Conservation (phyloP, 2,329 filamentous ascomycete genomes). For the Cryphonectria parasitica region DNA sequence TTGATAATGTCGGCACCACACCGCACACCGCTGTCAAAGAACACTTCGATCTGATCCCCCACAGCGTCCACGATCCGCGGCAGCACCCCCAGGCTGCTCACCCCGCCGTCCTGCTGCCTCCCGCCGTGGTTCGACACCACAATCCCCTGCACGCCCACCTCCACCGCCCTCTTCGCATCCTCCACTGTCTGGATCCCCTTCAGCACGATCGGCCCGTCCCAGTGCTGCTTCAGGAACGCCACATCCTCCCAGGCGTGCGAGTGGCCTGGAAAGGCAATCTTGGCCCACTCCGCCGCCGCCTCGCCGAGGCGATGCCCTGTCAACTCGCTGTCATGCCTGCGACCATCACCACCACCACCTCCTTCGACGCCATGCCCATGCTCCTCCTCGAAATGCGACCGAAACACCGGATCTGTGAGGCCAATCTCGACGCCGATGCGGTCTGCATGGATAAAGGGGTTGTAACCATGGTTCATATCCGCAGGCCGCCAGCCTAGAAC, state of each 20-base stretch:
- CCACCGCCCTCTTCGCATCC: slow-evolving; percentile 64
- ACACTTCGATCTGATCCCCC: slow-evolving; percentile 63
- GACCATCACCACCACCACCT: slow-evolving; percentile 32
- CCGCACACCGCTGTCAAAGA: slow-evolving; percentile 67
- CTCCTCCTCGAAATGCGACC: slow-evolving; percentile 10
- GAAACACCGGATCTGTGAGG: slow-evolving; percentile 26
- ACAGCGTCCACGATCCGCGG: slow-evolving; percentile 49
- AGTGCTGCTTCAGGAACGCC: slow-evolving; percentile 63
- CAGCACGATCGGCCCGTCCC: slow-evolving; percentile 61
- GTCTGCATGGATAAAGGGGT: slow-evolving; percentile 25
- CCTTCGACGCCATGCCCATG: slow-evolving; percentile 35
- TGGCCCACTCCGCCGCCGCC: slow-evolving; percentile 56
- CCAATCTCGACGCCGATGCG: slow-evolving; percentile 27
- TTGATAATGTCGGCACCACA: slow-evolving; percentile 71
- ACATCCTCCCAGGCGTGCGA: slow-evolving; percentile 67
- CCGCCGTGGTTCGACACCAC: slow-evolving; percentile 74
- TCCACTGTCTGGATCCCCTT: slow-evolving; percentile 72
- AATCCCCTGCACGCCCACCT: slow-evolving; percentile 67
- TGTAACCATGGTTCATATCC: slow-evolving; percentile 31
- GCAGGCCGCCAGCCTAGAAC: slow-evolving; percentile 59
- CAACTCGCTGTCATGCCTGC: slow-evolving; percentile 46
- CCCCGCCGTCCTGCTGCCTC: slow-evolving; percentile 26
- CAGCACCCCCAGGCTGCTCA: slow-evolving; percentile 25
- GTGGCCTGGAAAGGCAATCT: slow-evolving; percentile 62
- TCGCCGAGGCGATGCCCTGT: slow-evolving; percentile 58